A percentile compares a stretch with the other conserved stretches of the same genome.
Conservation (phyloP, 164 flowering plant species). For the Litsea cubeba region DNA sequence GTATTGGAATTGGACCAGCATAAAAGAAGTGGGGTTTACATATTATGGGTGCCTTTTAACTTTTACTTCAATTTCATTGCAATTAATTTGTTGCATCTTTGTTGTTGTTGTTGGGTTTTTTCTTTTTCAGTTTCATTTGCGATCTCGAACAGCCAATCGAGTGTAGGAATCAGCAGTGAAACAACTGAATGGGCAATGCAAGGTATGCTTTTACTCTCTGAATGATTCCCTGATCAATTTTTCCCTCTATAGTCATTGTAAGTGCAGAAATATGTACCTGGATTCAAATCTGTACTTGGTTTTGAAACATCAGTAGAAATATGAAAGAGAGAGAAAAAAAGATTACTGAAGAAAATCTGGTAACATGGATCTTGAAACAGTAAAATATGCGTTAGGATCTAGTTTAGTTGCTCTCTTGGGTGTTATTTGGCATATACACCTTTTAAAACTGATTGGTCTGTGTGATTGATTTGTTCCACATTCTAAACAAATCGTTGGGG, state of each 20-base stretch:
- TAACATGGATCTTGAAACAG: too few relatives aligned
- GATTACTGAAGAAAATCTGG: too few relatives aligned
- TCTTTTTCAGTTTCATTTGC: constrained; percentile 36
- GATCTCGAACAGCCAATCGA: constrained; percentile 43
- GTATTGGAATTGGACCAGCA: neutral
- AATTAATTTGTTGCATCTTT: neutral
- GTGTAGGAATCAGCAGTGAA: constrained; percentile 40
- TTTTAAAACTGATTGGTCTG: neutral
- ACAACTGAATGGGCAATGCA: constrained; percentile 80
- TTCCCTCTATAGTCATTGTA: neutral
- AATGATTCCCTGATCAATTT: neutral
- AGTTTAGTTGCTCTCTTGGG: neutral
- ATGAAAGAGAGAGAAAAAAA: too few relatives aligned
- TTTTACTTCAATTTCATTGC: neutral
- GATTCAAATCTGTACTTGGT: neutral
- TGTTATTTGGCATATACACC: neutral
- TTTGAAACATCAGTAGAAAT: too few relatives aligned
- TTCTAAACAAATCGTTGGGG: neutral
- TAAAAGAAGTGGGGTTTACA: neutral
- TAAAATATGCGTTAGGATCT: neutral
- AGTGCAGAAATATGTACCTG: neutral
- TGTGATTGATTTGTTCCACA: neutral
- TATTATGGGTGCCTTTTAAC: neutral
- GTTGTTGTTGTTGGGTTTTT: neutral
- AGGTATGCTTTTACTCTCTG: constrained; percentile 35